Evolutionary conservation across 2,329 filamentous ascomycete species (phyloP), one percentile per base, ranked within the genome.

Genomic region (Trichoderma brevicompactum): DNA sequence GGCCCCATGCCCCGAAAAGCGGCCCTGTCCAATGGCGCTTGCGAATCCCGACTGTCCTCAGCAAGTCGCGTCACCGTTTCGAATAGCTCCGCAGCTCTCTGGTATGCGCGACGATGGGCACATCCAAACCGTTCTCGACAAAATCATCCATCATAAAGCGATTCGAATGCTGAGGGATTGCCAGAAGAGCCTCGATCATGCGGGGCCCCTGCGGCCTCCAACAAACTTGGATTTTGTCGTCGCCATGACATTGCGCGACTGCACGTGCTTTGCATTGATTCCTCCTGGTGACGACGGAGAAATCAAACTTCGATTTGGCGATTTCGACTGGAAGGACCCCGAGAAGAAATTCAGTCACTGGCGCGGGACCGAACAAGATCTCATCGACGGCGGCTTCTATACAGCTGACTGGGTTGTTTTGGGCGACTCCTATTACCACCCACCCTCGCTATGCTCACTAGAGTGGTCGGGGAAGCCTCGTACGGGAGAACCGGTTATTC

Each of bases 191-290:
- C 74, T 81, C 23, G 84, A 86, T 68, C 72, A 76, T 1, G 74
- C 70, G 0, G 79, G 80, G 0, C 80, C 84, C 19, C 75, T 85
- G 2, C 70, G 77, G 2, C 77, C 79, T 8, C 74, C 80, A 53
- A 74, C 74, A 1, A 76, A 82, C 41, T 73, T 78, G 10, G 79
- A 83, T 34, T 87, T 91, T 67, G 83, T 85, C 12, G 80, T 91
- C 7, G 90, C 90, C 64, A 94, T 94, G 91, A 94, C 92, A 3
- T 75, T 95, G 69, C 82, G 92, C 56, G 92, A 95, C 79, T 93
- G 91, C 74, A 92, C 90, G 3, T 85, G 91, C 70, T 93, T 89
- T 72, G 79, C 92, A 46, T 85, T 86, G 71, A 83, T 92, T 64
- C 76, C 15, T 62, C 69, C 7, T 66, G 71, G 1, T 68, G 70